Base-by-base conservation (phyloP, 495 filamentous ascomycete species). In the Penicillium canariense region DNA sequence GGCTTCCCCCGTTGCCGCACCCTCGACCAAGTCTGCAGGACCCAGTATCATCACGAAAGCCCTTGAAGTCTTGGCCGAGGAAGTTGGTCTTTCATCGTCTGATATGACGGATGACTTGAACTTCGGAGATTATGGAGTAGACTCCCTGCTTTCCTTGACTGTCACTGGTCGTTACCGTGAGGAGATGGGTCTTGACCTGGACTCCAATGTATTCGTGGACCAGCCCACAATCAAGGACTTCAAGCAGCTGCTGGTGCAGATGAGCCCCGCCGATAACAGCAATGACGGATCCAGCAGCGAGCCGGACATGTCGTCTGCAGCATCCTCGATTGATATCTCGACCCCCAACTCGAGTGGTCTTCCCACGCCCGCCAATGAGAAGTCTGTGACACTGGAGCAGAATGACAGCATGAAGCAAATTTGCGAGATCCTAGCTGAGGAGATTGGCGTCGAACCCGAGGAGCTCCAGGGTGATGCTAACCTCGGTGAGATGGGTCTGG, bases 391-490 rank as follows among this genome's bases (percentile, higher is more conserved):
- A 8, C 58, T 67, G 32, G 72, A 80, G 55, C 70, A 82, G n/a
- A 77, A 76, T 56, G 70, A 72, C 31, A 72, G 75, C 25, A 68
- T 73, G 64, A 70, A 66, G 54, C 59, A 66, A 32, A 76, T 87
- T 6, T 77, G 80, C 30, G 68, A 74, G 15, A 87, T 82, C 49
- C 80, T 91, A 43, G 81, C 85, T 2, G 73, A 80, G 25, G 88
- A 90, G 61, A 87, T 89, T 68, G 84, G 83, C 18, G 79, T 89
- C 11, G 72, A 84, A 4, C 69, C 84, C 0, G 79, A 85, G 4
- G 87, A 89, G 56, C 76, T 92, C 44, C 58, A 65, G 9, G 66
- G 55, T 22, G 63, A 74, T 11, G 63, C 69, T 5, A 76, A 80
- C 38, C 68, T 81, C 32, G 67, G 59, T 11, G 70, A 78, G 26